Evolutionary conservation across 2,329 filamentous ascomycete genomes (phyloP).

Genomic region (Epichloe baconii): DNA sequence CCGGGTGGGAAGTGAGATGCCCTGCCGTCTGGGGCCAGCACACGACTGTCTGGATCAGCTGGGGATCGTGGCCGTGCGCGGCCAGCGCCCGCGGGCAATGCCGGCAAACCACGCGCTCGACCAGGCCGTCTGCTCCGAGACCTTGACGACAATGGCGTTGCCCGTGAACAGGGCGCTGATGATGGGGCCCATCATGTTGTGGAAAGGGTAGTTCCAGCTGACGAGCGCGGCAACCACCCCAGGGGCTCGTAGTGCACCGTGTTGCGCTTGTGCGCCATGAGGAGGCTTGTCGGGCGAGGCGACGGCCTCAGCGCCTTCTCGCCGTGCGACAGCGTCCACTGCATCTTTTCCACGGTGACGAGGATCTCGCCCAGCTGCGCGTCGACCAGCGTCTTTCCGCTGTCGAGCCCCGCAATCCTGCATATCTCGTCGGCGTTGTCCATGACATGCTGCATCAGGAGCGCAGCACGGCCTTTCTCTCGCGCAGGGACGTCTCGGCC

Average conservation of each 20-base stretch:
- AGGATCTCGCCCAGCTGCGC: conserved; percentile 89
- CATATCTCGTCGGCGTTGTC: conserved; percentile 85
- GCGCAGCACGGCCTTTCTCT: conserved; percentile 66
- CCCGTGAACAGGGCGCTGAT: conserved; percentile 86
- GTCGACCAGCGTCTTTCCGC: conserved; percentile 92
- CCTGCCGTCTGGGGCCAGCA: conserved; percentile 80
- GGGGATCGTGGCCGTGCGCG: conserved; percentile 69
- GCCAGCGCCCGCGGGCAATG: conserved; percentile 68
- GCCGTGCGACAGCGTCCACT: conserved; percentile 87
- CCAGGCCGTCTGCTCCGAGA: conserved; percentile 93
- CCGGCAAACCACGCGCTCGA: conserved; percentile 69
- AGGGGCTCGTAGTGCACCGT: conserved; percentile 83
- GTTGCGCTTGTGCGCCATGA: conserved; percentile 94
- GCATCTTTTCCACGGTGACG: conserved; percentile 84
- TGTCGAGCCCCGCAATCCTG: conserved; percentile 75
- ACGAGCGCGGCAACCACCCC: conserved; percentile 82
- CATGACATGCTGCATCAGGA: conserved; percentile 74
- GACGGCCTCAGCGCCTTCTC: conserved; percentile 65
- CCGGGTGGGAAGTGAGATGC: conserved; percentile 72
- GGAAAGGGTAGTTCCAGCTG: conserved; percentile 95
- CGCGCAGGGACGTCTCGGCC: conserved; percentile 62
- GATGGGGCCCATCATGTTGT: conserved; percentile 85
- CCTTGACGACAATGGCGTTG: conserved; percentile 86
- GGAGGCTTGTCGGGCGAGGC: conserved; percentile 68
- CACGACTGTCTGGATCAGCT: conserved; percentile 70